Conservation (phyloP, 2,329 filamentous ascomycete genomes). For the Alternaria arborescens region DNA sequence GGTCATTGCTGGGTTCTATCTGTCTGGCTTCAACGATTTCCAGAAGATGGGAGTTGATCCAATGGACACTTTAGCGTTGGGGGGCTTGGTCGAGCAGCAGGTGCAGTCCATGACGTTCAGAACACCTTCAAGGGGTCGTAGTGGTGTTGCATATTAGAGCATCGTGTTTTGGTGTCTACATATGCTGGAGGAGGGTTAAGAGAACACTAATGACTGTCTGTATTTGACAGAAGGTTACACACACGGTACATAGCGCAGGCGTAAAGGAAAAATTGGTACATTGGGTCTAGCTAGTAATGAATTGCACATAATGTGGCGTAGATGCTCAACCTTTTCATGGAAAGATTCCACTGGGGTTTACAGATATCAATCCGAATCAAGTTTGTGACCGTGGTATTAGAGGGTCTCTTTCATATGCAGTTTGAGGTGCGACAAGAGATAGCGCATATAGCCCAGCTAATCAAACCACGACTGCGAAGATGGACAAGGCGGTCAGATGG, state of each 20-base stretch:
- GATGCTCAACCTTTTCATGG: neutral
- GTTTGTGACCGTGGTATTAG: neutral
- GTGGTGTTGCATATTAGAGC: conserved; percentile 39
- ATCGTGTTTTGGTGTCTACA: neutral
- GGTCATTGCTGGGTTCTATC: conserved; percentile 89
- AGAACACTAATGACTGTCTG: neutral
- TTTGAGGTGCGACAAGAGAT: neutral
- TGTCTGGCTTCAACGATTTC: conserved; percentile 71
- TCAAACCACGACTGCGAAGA: neutral
- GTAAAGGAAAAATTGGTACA: neutral
- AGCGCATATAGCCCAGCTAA: neutral
- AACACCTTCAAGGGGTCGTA: conserved; percentile 36
- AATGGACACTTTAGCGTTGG: conserved; percentile 47
- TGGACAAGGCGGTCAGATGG: neutral
- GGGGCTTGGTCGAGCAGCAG: conserved; percentile 39
- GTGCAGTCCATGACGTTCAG: conserved; percentile 48
- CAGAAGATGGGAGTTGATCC: conserved; percentile 52
- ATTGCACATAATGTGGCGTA: neutral
- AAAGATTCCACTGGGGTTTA: neutral
- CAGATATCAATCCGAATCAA: neutral
- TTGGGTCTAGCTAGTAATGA: neutral
- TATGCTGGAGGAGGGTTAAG: neutral
- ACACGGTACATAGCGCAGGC: conserved; percentile 4
- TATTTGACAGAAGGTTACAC: neutral
- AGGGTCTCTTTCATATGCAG: neutral